Evolutionary conservation across 306 rosid species (phyloP).

Genomic region (Elaeagnus macrophylla): DNA sequence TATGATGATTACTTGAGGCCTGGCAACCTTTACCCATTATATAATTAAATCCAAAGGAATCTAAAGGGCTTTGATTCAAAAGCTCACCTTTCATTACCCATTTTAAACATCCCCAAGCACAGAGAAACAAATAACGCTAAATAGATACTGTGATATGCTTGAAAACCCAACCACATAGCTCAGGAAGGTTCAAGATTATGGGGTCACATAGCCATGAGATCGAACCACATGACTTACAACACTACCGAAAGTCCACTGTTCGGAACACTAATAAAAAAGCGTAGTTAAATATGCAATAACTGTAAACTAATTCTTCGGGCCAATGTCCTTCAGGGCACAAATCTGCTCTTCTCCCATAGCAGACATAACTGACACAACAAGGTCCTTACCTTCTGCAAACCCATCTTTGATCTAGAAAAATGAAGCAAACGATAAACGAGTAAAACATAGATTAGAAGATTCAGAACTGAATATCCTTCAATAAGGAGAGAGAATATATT

Average conservation of each 20-base stretch:
- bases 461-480: not conserved
- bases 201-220: not conserved
- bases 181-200: too few species aligned
- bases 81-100: slow-evolving; percentile 3
- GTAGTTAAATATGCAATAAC: not conserved
- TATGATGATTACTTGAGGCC: too few species aligned
- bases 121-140: slow-evolving; percentile 4
- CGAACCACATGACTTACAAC: not conserved
- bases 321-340: slow-evolving; percentile 32
- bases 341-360: slow-evolving; percentile 36
- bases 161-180: not conserved
- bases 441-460: not conserved
- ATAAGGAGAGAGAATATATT: not conserved
- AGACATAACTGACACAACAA: slow-evolving; percentile 31
- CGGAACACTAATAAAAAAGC: not conserved
- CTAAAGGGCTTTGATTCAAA: not conserved
- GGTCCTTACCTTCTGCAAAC: slow-evolving; percentile 29
- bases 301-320: slow-evolving; percentile 16
- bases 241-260: slow-evolving; percentile 4
- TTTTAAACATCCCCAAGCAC: slow-evolving; percentile 4
- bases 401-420: slow-evolving; percentile 26
- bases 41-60: not conserved
- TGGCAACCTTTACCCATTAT: too few species aligned
- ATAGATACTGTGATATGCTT: slow-evolving; percentile 5
- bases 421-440: not conserved